Evolutionary conservation across 1,284 basidiomycete species (phyloP).

Genomic region (Phlebopus sp.): DNA sequence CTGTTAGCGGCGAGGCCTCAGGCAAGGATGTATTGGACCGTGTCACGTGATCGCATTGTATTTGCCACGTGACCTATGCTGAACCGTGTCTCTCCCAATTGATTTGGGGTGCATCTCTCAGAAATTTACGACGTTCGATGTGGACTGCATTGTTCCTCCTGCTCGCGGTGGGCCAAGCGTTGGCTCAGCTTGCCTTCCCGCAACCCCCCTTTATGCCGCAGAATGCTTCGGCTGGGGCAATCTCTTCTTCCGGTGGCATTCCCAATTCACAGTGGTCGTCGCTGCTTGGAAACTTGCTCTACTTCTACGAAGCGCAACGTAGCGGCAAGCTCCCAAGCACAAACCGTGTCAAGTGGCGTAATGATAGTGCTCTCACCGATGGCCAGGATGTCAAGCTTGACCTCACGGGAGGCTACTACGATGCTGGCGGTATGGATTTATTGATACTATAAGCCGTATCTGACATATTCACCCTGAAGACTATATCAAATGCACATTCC

Average conservation of each 20-base stretch:
- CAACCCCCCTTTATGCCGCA: slow-evolving; percentile 62
- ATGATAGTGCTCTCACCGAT: slow-evolving; percentile 75
- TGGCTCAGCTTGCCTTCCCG: slow-evolving; percentile 63
- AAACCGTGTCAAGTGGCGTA: slow-evolving; percentile 85
- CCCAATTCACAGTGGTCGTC: slow-evolving; percentile 79
- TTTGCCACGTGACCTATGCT: too few relatives aligned
- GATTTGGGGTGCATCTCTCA: slow-evolving; percentile 10
- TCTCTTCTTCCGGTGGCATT: slow-evolving; percentile 42
- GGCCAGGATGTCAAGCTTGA: slow-evolving; percentile 75
- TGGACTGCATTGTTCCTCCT: slow-evolving; percentile 17
- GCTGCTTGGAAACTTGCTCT: slow-evolving; percentile 77
- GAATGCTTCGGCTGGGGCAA: slow-evolving; percentile 54
- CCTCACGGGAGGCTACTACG: slow-evolving; percentile 85
- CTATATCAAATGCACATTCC: slow-evolving; percentile 86
- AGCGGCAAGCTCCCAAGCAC: slow-evolving; percentile 69
- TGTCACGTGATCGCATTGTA: too few relatives aligned
- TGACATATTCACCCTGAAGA: slow-evolving; percentile 42
- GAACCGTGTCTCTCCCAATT: slow-evolving; percentile 7
- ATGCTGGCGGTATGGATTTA: slow-evolving; percentile 70
- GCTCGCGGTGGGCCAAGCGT: slow-evolving; percentile 17
- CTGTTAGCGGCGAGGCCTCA: too few relatives aligned
- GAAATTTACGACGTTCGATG: slow-evolving; percentile 21
- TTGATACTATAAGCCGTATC: background rate
- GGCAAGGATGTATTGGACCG: too few relatives aligned
- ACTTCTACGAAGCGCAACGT: slow-evolving; percentile 90